Conservation (phyloP, 2,329 filamentous ascomycete genomes). For the Podosphaera leucotricha region DNA sequence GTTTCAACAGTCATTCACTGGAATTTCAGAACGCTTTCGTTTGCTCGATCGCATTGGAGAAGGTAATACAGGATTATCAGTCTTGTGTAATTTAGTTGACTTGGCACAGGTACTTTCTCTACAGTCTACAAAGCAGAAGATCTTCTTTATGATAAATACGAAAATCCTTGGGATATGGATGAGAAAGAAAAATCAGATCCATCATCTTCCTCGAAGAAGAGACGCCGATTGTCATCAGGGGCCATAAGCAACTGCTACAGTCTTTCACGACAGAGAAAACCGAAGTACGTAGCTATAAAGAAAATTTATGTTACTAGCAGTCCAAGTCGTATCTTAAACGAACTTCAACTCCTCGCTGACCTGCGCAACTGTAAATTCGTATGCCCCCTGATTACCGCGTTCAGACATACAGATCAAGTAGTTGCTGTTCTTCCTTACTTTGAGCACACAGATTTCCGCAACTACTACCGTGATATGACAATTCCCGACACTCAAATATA, state of each 20-base stretch:
- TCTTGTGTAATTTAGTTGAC: constrained; percentile 4
- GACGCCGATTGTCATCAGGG: constrained; percentile 19
- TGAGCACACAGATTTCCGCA: constrained; percentile 78
- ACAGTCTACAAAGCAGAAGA: constrained; percentile 98
- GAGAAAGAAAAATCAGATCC: constrained; percentile 40
- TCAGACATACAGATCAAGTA: constrained; percentile 81
- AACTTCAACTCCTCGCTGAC: constrained; percentile 79
- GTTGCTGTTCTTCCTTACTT: constrained; percentile 91
- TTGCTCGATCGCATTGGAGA: constrained; percentile 94
- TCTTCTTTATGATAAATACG: constrained; percentile 56
- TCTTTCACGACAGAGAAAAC: constrained; percentile 19
- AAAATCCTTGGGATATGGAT: constrained; percentile 70
- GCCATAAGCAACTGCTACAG: background rate
- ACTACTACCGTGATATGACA: constrained; percentile 81
- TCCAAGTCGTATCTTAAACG: constrained; percentile 79
- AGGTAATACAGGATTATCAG: constrained; percentile 27
- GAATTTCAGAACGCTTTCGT: constrained; percentile 63
- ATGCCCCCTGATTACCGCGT: constrained; percentile 92
- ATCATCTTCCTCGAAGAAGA: constrained; percentile 43
- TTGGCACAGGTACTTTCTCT: constrained; percentile 62
- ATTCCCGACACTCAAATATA: constrained; percentile 74
- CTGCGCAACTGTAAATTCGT: constrained; percentile 63
- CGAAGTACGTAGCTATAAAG: constrained; percentile 85
- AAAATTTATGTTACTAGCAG: constrained; percentile 99
- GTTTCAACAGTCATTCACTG: constrained; percentile 59